phyloP scores from a whole-genome alignment of 352 stramenopile genomes.

The Pythium inflatum region DNA sequence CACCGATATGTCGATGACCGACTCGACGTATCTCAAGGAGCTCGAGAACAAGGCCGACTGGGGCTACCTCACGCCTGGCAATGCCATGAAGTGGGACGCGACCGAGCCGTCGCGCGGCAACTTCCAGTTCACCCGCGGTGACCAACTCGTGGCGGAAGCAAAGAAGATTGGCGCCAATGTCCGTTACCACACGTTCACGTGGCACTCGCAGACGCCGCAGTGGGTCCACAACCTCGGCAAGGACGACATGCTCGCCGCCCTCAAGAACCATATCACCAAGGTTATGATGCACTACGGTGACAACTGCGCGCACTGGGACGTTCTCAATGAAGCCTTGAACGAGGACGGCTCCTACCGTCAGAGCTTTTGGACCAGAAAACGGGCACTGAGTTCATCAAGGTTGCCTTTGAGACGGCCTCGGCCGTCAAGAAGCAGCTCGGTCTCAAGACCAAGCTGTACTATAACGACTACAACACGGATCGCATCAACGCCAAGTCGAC shows the following conservation, averaged over 20 bases:
- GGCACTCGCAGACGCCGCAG: background rate
- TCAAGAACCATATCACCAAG: constrained; percentile 7
- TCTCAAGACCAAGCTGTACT: constrained; percentile 4
- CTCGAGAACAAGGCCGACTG: background rate
- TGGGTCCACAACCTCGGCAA: constrained; percentile 1
- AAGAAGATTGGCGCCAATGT: constrained; percentile 1
- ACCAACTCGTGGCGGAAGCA: background rate
- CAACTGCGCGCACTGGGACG: background rate
- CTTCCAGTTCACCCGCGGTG: background rate
- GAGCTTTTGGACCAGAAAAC: constrained; percentile 1
- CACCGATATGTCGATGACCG: background rate
- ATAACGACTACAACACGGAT: constrained; percentile 8
- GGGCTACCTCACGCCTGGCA: background rate
- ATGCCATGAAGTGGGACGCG: constrained; percentile 8
- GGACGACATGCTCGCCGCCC: background rate
- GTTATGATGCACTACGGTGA: constrained; percentile 1
- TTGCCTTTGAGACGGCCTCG: background rate
- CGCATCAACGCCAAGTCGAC: background rate
- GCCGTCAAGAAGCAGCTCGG: constrained; percentile 5
- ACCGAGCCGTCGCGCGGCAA: background rate
- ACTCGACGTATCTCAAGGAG: background rate
- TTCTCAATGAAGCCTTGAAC: background rate
- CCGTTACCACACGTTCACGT: background rate
- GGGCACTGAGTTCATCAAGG: constrained; percentile 1
- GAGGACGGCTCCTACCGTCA: background rate